Evolutionary conservation across 2,329 filamentous ascomycete species (phyloP).

Genomic region (Periglandula ipomoeae): DNA sequence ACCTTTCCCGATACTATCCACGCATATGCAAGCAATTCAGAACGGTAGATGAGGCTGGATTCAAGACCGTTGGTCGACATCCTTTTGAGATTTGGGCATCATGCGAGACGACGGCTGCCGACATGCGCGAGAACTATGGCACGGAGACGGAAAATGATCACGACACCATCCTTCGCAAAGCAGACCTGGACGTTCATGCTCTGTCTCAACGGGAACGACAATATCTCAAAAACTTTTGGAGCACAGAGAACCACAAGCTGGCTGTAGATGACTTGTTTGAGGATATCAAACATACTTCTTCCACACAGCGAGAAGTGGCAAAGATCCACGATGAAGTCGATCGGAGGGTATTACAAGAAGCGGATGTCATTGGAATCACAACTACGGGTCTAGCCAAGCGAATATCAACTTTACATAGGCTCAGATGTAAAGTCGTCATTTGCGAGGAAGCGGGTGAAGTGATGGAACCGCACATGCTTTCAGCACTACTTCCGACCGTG

Average conservation of each 20-base stretch:
- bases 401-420: constrained; percentile 35
- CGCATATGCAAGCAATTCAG: too few relatives aligned
- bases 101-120: too few relatives aligned
- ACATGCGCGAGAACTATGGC: background rate
- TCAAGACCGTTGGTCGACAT: background rate
- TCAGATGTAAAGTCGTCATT: constrained; percentile 47
- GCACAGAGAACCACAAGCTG: too few relatives aligned
- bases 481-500: constrained; percentile 47
- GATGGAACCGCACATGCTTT: constrained; percentile 53
- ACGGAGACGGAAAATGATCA: background rate
- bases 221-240: too few relatives aligned
- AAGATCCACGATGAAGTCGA: background rate
- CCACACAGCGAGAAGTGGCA: background rate
- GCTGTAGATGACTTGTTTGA: background rate
- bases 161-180: too few relatives aligned
- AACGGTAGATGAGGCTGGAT: background rate
- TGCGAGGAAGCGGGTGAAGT: constrained; percentile 64
- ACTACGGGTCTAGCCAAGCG: constrained; percentile 49
- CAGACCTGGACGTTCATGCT: too few relatives aligned
- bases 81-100: too few relatives aligned
- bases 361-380: constrained; percentile 47
- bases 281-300: background rate
- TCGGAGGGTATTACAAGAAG: constrained; percentile 18
- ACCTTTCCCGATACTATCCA: background rate
- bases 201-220: too few relatives aligned